Evolutionary conservation across 148 eudicot genomes (phyloP), one percentile per base, ranked within the genome.

Genomic region (Chenopodium album): DNA sequence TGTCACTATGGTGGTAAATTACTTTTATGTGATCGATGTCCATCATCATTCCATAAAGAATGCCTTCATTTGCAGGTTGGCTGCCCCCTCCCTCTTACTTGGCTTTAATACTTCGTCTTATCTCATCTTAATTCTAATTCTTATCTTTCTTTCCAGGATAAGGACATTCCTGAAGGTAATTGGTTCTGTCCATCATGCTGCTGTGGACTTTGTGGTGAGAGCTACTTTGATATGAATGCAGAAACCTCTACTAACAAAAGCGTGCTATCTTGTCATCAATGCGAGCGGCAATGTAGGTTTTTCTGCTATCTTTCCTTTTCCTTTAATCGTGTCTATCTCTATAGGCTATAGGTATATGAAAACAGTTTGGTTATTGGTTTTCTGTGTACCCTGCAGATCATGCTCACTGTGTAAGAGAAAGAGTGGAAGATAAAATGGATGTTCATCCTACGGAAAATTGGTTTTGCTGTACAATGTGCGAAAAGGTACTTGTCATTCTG

Each of bases 111-210:
- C 59, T 20, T 28, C 4, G 67, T 71, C 22, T 34, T 65, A 68
- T 28, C 60, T 69, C 66, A 26, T 64, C 76, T 74, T 71, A 76
- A 67, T 82, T 73, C 77, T 59, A 26, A 65, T 81, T 16, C 79
- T 56, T 7, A 73, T 26, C 70, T 85, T 71, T 62, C 62, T 77
- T 67, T 84, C 4, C 77, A 97, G 99, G 89, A 73, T 56, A 82
- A 97, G 99, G 89, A 73, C 63, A 82, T 97, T 81, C 99, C 99
- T 65, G 93, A 88, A 76, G 99, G 98, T 71, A 95, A 94, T 79
- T 97, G 99, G 99, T 97, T 89, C 82, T 97, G 99, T 76, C 92
- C 97, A 26, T 89, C 92, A 16, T 97, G 99, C 85, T 90, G 98
- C 85, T 97, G 99, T 85, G 89, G 86, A 81, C 84, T 89, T 81